Evolutionary conservation across 805 yeast genomes (phyloP), one percentile per base, ranked within the genome.

Genomic region (Yamadazyma ubonensis): DNA sequence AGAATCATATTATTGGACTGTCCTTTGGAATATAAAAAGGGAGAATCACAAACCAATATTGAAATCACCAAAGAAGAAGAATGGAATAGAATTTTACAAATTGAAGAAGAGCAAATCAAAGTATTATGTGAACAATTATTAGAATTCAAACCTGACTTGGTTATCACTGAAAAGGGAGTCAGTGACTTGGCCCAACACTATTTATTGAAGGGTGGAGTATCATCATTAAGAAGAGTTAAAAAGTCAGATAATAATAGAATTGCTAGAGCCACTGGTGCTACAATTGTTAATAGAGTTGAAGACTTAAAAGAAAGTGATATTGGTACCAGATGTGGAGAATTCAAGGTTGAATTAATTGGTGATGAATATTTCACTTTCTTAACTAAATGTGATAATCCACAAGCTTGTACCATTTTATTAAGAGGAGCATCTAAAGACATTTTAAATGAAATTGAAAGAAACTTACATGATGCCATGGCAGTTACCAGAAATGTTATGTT

Each of bases 351-450:
- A 63, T 75, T 87, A 49, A 91, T 93, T 54, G 99, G 99, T 49
- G 99, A 93, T 65, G 99, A 93, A 70, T 93, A 93, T 67, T 93
- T 82, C 69, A 80, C 98, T 3, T 90, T 77, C 64, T 65, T 93
- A 49, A 81, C 82, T 36, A 75, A 88, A 56, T 89, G 97, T 65
- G 60, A 73, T 48, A 74, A 86, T 37, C 97, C 99, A 37, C 80
- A 80, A 45, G 99, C 99, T 0, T 93, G 99, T 71, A 88, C 99
- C 1, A 77, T 93, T 33, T 61, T 93, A 55, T 76, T 93, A 53
- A 80, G 99, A 52, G 99, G 99, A 21, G 96, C 98, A 22, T 88
- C 96, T 15, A 93, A 93, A 68, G 99, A 93, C 62, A 90, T 93
- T 40, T 71, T 93, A 52, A 90, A 89, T 65, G 99, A 93, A 73